Evolutionary conservation across 768 basidiomycete species (phyloP), one percentile per base, ranked within the genome.

Genomic region (Paxillus rubicundulus): DNA sequence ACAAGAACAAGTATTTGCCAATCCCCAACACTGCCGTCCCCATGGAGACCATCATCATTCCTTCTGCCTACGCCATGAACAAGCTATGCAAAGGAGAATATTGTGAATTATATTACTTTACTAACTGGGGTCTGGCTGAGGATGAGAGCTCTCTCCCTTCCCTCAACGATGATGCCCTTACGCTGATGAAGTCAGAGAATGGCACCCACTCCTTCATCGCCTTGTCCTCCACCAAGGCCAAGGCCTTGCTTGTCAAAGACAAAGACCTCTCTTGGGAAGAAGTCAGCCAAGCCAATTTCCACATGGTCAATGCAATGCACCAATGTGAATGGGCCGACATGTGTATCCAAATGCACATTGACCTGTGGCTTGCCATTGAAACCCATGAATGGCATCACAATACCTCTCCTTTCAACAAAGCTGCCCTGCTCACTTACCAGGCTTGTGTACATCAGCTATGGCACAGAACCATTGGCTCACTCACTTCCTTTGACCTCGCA

Each of bases 31-130:
- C 14, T 4, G n/a, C 32, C 0, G 8, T 50, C 0, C 30, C 49
- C 4, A 17, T 10, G 5, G 18, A 43, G 0, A 8, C 10, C 0
- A 8, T 36, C 8, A 18, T 50, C 7, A 45, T 10, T 1, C 36
- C 50, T 0, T 27, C n/a, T 5, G 5, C 21, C 0, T 33, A 52
- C 5, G 14, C 21, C 1, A 2, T 27, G 5, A 3, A n/a, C 9
- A 52, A 52, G 9, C 6, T 52, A 0, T 20, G 32, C n/a, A 39
- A 36, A 20, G 34, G 47, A 12, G 34, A n/a, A 16, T 47, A 36
- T 21, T 5, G 28, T 3, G 20, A 24, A 13, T 3, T 52, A 6
- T 46, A 45, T 18, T 46, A 52, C 7, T 52, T 52, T 10, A 52
- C 50, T 2, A 52, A 52, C 12, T 12, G 12, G 1, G 27, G 17